These are phyloP conservation scores for Phytophthora capsici DNA, from an alignment of 352 stramenopile genomes.

Conservation along the genomic window DNA sequence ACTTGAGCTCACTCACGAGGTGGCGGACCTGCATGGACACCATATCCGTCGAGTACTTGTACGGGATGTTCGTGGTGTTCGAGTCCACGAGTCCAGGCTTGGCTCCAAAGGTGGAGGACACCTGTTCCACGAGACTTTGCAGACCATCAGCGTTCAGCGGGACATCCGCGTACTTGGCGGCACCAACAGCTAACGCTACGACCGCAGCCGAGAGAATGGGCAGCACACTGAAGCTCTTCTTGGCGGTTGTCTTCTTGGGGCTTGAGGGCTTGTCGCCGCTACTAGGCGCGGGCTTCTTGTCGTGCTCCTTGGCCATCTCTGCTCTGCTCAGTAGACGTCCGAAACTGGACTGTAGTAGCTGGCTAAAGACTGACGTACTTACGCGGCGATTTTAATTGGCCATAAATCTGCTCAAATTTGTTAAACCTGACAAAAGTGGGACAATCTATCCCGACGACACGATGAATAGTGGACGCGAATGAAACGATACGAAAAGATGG, in stretches of 20 bases:
- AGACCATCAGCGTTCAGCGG: slow-evolving; percentile 26
- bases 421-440: slow-evolving; percentile 6
- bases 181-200: slow-evolving; percentile 30
- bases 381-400: slow-evolving; percentile 20
- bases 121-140: slow-evolving; percentile 22
- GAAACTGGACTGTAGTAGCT: slow-evolving; percentile 19
- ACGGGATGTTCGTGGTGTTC: slow-evolving; percentile 20
- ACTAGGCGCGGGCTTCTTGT: slow-evolving; percentile 6
- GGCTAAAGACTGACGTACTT: slow-evolving; percentile 21
- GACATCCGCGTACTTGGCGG: slow-evolving; percentile 36
- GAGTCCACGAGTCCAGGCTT: slow-evolving; percentile 16
- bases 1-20: slow-evolving; percentile 44
- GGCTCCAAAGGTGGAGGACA: slow-evolving; percentile 9
- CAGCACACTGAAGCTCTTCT: slow-evolving; percentile 29
- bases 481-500: slow-evolving; percentile 32
- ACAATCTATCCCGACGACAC: slow-evolving; percentile 9
- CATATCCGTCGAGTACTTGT: slow-evolving; percentile 74
- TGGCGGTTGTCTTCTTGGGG: slow-evolving; percentile 16
- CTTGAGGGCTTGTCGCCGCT: slow-evolving; percentile 8
- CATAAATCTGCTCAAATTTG: slow-evolving; percentile 2
- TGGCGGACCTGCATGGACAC: slow-evolving; percentile 50
- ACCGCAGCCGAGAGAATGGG: slow-evolving; percentile 32
- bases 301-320: slow-evolving; percentile 24
- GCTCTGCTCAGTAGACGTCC: background rate
- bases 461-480: slow-evolving; percentile 21